A percentile compares a stretch with the other conserved stretches of the same genome.
Evolutionary conservation across 192 early-diverging fungal species (phyloP).

Genomic region (Globomyces pollinis-pini): DNA sequence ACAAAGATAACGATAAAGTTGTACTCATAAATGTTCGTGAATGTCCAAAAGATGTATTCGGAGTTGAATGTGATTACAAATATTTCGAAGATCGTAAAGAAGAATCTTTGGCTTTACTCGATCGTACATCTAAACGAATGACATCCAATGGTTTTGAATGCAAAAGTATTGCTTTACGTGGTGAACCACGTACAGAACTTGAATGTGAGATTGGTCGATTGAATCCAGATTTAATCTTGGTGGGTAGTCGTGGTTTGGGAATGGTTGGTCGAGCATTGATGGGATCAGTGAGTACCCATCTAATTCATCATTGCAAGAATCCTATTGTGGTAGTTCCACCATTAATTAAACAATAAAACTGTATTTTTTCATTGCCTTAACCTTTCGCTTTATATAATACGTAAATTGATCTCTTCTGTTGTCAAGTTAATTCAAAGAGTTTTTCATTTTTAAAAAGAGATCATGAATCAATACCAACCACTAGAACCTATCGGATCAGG

Average conservation of each 20-base stretch:
- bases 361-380: background rate
- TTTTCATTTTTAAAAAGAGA: background rate
- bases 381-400: too few species aligned
- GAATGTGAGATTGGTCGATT: background rate
- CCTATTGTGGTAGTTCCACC: slow-evolving; percentile 16
- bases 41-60: background rate
- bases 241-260: slow-evolving; percentile 8
- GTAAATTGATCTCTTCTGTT: too few species aligned
- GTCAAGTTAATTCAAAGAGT: too few species aligned
- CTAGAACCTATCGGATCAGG: slow-evolving; percentile 63
- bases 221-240: slow-evolving; percentile 3
- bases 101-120: background rate
- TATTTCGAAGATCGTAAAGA: background rate
- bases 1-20: slow-evolving; percentile 17
- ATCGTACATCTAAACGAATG: background rate
- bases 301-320: slow-evolving; percentile 1
- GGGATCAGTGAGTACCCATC: slow-evolving; percentile 11
- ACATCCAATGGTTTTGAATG: background rate
- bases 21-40: slow-evolving; percentile 23
- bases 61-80: too few species aligned
- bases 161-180: slow-evolving; percentile 31
- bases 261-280: slow-evolving; percentile 9
- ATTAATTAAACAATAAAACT: background rate
- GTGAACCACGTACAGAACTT: background rate
- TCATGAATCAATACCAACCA: slow-evolving; percentile 52